These are phyloP conservation scores for Coniochaeta hoffmannii DNA, from an alignment of 2,329 filamentous ascomycete genomes.

Conservation along the genomic window DNA sequence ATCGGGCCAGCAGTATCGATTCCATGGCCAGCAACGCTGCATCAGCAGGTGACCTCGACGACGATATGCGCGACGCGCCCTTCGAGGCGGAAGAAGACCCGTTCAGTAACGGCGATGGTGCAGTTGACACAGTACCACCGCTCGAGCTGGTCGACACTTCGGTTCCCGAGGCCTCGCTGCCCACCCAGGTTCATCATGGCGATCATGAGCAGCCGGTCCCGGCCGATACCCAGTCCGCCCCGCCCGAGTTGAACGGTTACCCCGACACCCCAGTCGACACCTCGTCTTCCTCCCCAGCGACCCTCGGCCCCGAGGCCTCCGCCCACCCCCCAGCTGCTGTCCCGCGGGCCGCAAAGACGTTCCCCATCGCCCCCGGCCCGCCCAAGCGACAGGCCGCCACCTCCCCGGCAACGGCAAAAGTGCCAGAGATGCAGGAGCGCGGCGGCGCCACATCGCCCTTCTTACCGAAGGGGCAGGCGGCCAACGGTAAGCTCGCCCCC, in stretches of 20 bases:
- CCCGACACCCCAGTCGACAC: not conserved
- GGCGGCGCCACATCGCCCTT: not conserved
- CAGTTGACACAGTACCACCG: not conserved
- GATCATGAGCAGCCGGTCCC: not conserved
- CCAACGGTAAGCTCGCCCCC: not conserved
- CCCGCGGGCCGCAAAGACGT: not conserved
- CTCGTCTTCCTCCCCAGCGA: not conserved
- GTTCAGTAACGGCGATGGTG: not conserved
- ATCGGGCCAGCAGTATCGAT: constrained; percentile 35
- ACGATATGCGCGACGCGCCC: constrained; percentile 20
- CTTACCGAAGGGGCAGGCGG: not conserved
- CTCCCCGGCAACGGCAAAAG: not conserved
- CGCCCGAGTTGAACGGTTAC: not conserved
- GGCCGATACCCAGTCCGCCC: not conserved
- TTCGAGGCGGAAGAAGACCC: constrained; percentile 9
- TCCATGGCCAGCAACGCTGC: constrained; percentile 40
- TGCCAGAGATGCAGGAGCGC: constrained; percentile 13
- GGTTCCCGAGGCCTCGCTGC: not conserved
- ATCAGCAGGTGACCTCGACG: constrained; percentile 29
- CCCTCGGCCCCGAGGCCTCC: not conserved
- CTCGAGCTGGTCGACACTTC: constrained; percentile 4
- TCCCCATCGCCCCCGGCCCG: not conserved
- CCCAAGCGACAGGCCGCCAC: no score
- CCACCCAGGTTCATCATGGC: not conserved
- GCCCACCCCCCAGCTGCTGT: not conserved